These are phyloP conservation scores for Chondrostereum purpureum DNA, from an alignment of 1,284 basidiomycete genomes.

Conservation along the genomic window DNA sequence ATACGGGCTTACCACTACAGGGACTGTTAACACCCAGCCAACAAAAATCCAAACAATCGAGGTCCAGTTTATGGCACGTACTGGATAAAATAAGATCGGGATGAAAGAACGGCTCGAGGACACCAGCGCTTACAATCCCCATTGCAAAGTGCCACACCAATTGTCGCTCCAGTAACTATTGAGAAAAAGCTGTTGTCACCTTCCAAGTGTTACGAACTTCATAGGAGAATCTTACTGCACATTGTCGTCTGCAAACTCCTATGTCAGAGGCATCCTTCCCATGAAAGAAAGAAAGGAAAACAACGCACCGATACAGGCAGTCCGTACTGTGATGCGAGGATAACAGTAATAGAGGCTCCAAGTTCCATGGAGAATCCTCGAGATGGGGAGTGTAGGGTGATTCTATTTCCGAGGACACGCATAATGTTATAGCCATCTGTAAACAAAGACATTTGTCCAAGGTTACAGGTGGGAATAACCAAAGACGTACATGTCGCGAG, in stretches of 20 bases:
- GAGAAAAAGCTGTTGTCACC: too few relatives aligned
- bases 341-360: constrained; percentile 22
- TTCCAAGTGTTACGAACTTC: too few relatives aligned
- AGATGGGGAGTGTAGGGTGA: constrained; percentile 24
- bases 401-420: constrained; percentile 24
- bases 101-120: too few relatives aligned
- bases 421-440: constrained; percentile 23
- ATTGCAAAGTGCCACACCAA: constrained; percentile 21
- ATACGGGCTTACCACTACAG: constrained; percentile 5
- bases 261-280: too few relatives aligned
- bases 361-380: constrained; percentile 26
- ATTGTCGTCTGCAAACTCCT: constrained; percentile 20
- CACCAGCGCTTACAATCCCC: constrained; percentile 26
- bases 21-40: constrained; percentile 4
- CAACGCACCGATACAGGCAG: constrained; percentile 19
- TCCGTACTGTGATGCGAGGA: constrained; percentile 23
- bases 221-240: too few relatives aligned
- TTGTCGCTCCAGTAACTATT: constrained; percentile 23
- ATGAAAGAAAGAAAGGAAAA: not conserved
- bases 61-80: constrained; percentile 20
- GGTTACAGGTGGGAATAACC: too few relatives aligned
- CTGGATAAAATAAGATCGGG: too few relatives aligned
- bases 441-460: not conserved
- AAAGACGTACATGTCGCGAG: constrained; percentile 16
- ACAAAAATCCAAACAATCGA: constrained; percentile 5